Evolutionary conservation across 208 protist genomes (phyloP).

Genomic region (Leishmania tropica): DNA sequence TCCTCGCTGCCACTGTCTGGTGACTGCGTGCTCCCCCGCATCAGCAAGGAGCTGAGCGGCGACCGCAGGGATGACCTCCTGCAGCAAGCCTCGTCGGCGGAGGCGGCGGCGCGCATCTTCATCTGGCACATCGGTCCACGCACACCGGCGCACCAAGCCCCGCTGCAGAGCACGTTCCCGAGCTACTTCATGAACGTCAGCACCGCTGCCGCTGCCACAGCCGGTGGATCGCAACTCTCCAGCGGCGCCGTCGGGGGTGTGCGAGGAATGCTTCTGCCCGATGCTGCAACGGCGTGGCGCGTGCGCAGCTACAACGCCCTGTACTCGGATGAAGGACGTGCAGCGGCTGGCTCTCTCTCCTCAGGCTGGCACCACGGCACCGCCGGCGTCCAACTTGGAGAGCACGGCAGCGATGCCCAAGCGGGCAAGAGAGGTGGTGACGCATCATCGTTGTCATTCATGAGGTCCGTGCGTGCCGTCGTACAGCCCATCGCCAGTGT

Average conservation of each 20-base stretch:
- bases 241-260: not conserved
- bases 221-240: not conserved
- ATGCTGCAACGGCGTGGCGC: slow-evolving; percentile 4
- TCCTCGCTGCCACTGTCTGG: not conserved
- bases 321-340: not conserved
- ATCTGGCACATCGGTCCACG: slow-evolving; percentile 7
- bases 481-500: not conserved
- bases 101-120: not conserved
- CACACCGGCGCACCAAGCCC: slow-evolving; percentile 5
- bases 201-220: not conserved
- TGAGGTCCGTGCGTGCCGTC: not conserved
- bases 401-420: not conserved
- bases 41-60: not conserved
- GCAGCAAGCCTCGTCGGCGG: not conserved
- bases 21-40: slow-evolving; percentile 5
- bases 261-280: not conserved
- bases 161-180: not conserved
- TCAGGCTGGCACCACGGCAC: not conserved
- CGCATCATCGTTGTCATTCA: not conserved
- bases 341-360: not conserved
- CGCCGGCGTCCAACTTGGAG: not conserved
- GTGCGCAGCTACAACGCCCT: slow-evolving; percentile 1
- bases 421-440: not conserved
- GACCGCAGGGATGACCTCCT: not conserved
- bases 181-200: slow-evolving; percentile 13